Conservation (phyloP, 768 basidiomycete genomes). For the Ramaria sp. region DNA sequence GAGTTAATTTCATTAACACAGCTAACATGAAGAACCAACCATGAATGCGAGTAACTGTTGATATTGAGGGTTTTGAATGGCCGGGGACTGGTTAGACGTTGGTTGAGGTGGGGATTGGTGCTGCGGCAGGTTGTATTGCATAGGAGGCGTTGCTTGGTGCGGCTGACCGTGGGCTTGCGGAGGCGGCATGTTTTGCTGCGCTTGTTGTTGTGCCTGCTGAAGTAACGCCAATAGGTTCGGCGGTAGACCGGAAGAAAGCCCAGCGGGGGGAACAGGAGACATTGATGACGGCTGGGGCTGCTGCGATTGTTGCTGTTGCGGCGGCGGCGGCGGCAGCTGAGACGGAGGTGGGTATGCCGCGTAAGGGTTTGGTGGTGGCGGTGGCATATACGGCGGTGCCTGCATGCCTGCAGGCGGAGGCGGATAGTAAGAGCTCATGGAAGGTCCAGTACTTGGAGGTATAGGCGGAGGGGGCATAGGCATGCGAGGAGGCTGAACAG, state of each 20-base stretch:
- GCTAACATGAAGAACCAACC: slow-evolving; percentile 27
- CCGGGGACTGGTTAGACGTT: slow-evolving; percentile 33
- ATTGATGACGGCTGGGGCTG: not conserved
- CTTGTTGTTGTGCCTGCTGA: slow-evolving; percentile 37
- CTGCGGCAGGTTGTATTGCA: slow-evolving; percentile 30
- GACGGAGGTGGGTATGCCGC: slow-evolving; percentile 24
- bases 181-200: slow-evolving; percentile 23
- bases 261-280: slow-evolving; percentile 11
- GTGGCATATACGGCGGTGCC: slow-evolving; percentile 11
- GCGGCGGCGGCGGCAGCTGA: slow-evolving; percentile 16
- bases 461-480: slow-evolving; percentile 15
- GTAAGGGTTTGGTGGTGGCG: slow-evolving; percentile 15
- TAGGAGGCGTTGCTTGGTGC: slow-evolving; percentile 14
- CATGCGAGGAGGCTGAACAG: slow-evolving; percentile 24
- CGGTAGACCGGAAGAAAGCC: slow-evolving; percentile 31
- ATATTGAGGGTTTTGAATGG: slow-evolving; percentile 29
- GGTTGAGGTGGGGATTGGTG: slow-evolving; percentile 35
- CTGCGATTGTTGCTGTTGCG: not conserved
- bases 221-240: slow-evolving; percentile 62
- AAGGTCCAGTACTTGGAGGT: slow-evolving; percentile 17
- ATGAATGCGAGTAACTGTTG: slow-evolving; percentile 64
- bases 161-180: slow-evolving; percentile 10
- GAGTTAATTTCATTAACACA: not conserved
- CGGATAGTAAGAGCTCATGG: slow-evolving; percentile 33
- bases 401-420: slow-evolving; percentile 19